Evolutionary conservation across 1,139 yeast species (phyloP).

Genomic region (Hyphopichia burtonii): DNA sequence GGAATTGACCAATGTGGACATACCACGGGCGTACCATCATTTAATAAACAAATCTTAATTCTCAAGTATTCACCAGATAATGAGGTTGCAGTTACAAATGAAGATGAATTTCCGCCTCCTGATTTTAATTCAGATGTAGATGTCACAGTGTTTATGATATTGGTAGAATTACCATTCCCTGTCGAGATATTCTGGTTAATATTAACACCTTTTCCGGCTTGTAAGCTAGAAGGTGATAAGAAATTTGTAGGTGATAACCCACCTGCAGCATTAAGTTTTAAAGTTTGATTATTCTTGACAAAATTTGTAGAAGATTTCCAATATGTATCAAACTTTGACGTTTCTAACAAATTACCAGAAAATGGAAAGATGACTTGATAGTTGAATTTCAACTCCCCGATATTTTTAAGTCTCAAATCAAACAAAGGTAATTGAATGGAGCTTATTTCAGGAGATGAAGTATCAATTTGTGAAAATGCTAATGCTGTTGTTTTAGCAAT

Average conservation of each 20-base stretch:
- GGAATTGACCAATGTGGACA: slow-evolving; percentile 70
- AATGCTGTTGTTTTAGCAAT: slow-evolving; percentile 87
- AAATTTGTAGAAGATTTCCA: slow-evolving; percentile 82
- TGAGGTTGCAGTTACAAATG: slow-evolving; percentile 91
- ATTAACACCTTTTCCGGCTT: slow-evolving; percentile 7
- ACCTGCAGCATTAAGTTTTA: slow-evolving; percentile 38
- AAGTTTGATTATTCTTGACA: slow-evolving; percentile 29
- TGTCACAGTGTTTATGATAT: slow-evolving; percentile 12
- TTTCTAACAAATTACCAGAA: slow-evolving; percentile 79
- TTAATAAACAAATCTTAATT: slow-evolving; percentile 66
- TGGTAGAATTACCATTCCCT: slow-evolving; percentile 6
- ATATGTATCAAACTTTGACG: slow-evolving; percentile 91
- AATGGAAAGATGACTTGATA: slow-evolving; percentile 90
- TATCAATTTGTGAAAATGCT: slow-evolving; percentile 47
- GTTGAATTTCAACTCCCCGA: slow-evolving; percentile 76
- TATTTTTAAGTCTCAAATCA: slow-evolving; percentile 76
- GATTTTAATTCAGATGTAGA: slow-evolving; percentile 19
- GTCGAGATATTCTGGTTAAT: slow-evolving; percentile 3
- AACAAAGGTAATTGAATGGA: slow-evolving; percentile 69
- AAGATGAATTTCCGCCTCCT: slow-evolving; percentile 34
- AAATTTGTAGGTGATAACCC: slow-evolving; percentile 45
- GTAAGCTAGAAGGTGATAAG: slow-evolving; percentile 29
- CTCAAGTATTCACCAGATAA: slow-evolving; percentile 77
- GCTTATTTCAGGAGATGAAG: slow-evolving; percentile 47
- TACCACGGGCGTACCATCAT: slow-evolving; percentile 85